Evolutionary conservation across 2,329 filamentous ascomycete genomes (phyloP), one percentile per base, ranked within the genome.

Genomic region (Ascocoryne sarcoides): DNA sequence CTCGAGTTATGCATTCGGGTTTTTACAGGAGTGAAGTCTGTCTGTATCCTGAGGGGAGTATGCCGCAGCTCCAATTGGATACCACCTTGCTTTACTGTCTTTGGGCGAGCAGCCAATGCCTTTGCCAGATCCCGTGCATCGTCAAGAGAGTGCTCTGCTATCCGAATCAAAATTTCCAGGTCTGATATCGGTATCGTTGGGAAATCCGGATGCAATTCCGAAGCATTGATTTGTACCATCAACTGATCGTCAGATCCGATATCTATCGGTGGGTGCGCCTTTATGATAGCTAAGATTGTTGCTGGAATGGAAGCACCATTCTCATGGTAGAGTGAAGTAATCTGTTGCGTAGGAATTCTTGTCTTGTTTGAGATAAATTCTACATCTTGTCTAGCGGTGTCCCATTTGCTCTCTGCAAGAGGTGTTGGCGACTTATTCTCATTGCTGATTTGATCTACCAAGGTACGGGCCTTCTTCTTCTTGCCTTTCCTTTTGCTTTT

Each of bases 91-190:
- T 26, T 26, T 26, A 7, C 23, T 12, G 7, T 26, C 23, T 26
- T 26, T 10, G 47, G 38, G 2, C 14, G 37, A 7, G 62, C 55
- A 3, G 66, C 60, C 46, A 82, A 64, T 2, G 67, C 70, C 46
- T 68, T 66, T 7, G 78, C 75, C 16, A 84, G 59, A 37, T 82
- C 77, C 44, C 71, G 70, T 2, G 78, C 76, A 10, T 72, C 69
- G 10, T 66, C 67, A 0, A 69, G 69, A 2, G 75, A 76, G 14
- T 75, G 73, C 28, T 72, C 61, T 1, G 78, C 72, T 14, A 83
- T 61, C 12, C 63, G 65, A 14, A 82, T 63, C 12, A 83, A 58
- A 1, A 72, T 69, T 10, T 67, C 60, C 3, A 76, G 60, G 29
- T 73, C 66, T 0, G 64, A 54, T 1, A 63, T 52, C 1, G 69